Base-by-base conservation (phyloP, 352 stramenopile genomes). In the Pythium phragmiticola region DNA sequence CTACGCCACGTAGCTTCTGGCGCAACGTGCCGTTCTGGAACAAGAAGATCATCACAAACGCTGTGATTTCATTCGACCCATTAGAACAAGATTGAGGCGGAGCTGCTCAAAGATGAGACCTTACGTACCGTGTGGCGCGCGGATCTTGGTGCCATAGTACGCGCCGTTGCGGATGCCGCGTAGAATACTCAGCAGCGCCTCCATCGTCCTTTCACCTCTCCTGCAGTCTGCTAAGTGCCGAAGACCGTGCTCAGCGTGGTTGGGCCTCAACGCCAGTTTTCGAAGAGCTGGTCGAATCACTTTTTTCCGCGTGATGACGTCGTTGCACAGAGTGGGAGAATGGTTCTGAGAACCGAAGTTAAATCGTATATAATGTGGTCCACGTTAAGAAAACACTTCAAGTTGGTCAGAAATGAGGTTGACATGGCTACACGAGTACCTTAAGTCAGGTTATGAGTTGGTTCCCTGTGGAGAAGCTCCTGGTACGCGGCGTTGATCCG, bases 131-230 rank as follows among this genome's bases (percentile, higher is more conserved):
- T 96, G 88, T 12, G 87, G 86, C 16, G 88, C 84, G 60, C 88
- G 82, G 69, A 95, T 90, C 71, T 95, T 95, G 60, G 87, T 94
- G 66, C 88, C 88, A 66, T 96, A 96, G 76, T 87, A 89, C 30
- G 84, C 84, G 49, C 88, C 88, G 84, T 96, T 95, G 60, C 88
- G 83, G 49, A 94, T 60, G 54, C 85, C 88, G 58, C 86, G 84
- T 48, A 94, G 68, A 66, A 96, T 78, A 56, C 76, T 82, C n/a
- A 91, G 69, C 59, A 88, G 42, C 21, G 64, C 69, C 17, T 92
- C 74, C 68, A 88, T 86, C 39, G 11, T 45, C 16, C 11, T 14
- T 8, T 52, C 17, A 21, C 21, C 21, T 21, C 21, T 21, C 21
- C 21, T 21, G 21, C 21, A 21, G 21, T 21, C 21, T 21, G 21